Base-by-base conservation (phyloP, 441 rosid species). In the Corymbia calophylla region DNA sequence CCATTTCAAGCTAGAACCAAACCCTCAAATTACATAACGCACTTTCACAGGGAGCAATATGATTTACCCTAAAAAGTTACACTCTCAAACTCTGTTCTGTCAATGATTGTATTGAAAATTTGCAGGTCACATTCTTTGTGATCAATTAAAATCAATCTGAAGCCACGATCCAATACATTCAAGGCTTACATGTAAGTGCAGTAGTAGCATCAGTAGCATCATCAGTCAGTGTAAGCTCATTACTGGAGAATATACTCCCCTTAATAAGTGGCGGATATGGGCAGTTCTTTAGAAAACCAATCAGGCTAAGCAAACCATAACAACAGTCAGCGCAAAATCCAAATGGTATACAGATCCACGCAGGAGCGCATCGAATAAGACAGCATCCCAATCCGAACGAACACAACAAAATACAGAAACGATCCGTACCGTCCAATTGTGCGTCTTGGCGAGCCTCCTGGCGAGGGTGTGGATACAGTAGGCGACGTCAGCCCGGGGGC, bases 401-500 rank as follows among this genome's bases (percentile, higher is more conserved):
- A 39, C 44, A 39, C 44, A 9, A 5, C 6, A 21, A 88, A 64
- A 86, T n/a, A 58, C 21, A 21, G 17, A 81, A 80, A 32, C 16
- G 53, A 25, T 60, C 18, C 35, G 56, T 94, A 96, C 98, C 95
- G 98, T 95, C 98, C 97, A 96, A 89, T 95, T 96, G 55, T 91
- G 98, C 58, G 98, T 96, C 90, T 96, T 96, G 66, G 95, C 94
- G 92, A 96, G 91, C 87, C 98, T 92, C 88, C 97, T 95, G 80
- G 95, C 89, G 89, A 96, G 96, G 16, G 95, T 96, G 58, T 94
- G 95, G 82, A 96, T 95, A 89, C 96, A 95, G 86, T 95, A 96
- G 54, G 96, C 96, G 90, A 96, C 96, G 93, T 96, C 98, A 2
- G 97, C 97, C 84, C 98, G 95, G 39, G 98, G 98, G 39, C 96